Conservation (phyloP, 2,329 filamentous ascomycete species). For the Xenosphaeropsis pyriputrescens region DNA sequence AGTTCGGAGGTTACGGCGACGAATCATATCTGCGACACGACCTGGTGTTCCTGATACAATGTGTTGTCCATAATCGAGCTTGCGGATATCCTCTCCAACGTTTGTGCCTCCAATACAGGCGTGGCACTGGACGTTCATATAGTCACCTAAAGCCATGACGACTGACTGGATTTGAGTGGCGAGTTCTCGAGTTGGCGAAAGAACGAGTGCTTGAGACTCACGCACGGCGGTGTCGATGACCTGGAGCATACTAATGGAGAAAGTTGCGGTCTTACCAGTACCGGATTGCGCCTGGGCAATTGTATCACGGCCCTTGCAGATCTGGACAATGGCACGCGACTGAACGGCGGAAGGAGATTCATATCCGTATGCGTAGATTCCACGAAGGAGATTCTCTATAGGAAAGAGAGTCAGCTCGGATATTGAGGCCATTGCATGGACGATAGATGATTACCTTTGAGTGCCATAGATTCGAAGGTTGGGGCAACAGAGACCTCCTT, state of each 20-base stretch:
- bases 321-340: conserved; percentile 94
- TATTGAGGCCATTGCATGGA: background rate
- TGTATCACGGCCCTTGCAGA: conserved; percentile 97
- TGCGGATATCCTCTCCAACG: conserved; percentile 93
- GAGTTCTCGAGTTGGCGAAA: conserved; percentile 91
- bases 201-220: conserved; percentile 86
- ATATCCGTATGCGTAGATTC: conserved; percentile 97
- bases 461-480: conserved; percentile 55
- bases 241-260: conserved; percentile 91
- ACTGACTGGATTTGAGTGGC: conserved; percentile 98
- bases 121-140: conserved; percentile 99
- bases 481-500: conserved; percentile 94
- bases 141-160: conserved; percentile 98
- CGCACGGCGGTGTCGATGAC: conserved; percentile 88
- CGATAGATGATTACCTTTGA: conserved; percentile 48
- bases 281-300: conserved; percentile 97
- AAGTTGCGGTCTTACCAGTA: conserved; percentile 93
- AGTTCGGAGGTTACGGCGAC: conserved; percentile 56
- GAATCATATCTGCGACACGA: conserved; percentile 78
- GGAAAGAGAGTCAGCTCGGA: conserved; percentile 1
- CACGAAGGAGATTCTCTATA: conserved; percentile 79
- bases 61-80: conserved; percentile 94
- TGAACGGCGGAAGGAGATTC: conserved; percentile 96
- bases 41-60: conserved; percentile 97
- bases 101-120: conserved; percentile 97